These are phyloP conservation scores for Penicillium maclennaniae DNA, from an alignment of 495 filamentous ascomycete genomes.

Conservation along the genomic window DNA sequence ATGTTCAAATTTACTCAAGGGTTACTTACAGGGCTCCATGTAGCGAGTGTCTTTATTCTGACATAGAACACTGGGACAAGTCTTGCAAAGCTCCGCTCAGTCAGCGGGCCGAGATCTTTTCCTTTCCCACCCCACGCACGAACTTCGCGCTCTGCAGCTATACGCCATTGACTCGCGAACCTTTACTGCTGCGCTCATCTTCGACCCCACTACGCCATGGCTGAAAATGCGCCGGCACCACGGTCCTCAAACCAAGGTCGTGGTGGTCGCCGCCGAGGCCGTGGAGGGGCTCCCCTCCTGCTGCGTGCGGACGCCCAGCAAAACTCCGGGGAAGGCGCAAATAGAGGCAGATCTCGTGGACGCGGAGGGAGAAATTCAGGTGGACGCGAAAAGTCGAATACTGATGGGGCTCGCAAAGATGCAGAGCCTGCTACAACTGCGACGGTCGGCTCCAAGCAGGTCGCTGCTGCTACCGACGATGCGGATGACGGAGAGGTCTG, in stretches of 20 bases:
- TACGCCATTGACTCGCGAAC: slow-evolving; percentile 8
- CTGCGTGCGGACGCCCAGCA: slow-evolving; percentile 22
- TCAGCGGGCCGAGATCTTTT: slow-evolving; percentile 26
- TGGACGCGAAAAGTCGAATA: slow-evolving; percentile 27
- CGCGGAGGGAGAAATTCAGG: slow-evolving; percentile 29
- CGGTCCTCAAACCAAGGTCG: slow-evolving; percentile 31
- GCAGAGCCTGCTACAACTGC: slow-evolving; percentile 2
- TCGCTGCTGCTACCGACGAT: slow-evolving; percentile 38
- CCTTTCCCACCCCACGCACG: slow-evolving; percentile 17
- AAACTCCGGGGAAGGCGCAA: slow-evolving; percentile 20
- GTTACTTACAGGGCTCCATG: too few species aligned
- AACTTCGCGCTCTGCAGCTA: slow-evolving; percentile 13
- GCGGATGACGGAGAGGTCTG: slow-evolving; percentile 76
- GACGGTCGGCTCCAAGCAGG: slow-evolving; percentile 17
- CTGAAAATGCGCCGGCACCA: slow-evolving; percentile 30
- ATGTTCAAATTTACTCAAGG: background rate
- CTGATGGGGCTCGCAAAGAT: slow-evolving; percentile 15
- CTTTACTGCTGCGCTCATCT: background rate
- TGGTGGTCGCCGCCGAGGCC: slow-evolving; percentile 42
- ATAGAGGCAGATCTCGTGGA: slow-evolving; percentile 30
- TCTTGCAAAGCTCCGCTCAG: slow-evolving; percentile 14
- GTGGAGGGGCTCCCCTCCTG: slow-evolving; percentile 32
- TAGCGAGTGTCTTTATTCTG: background rate
- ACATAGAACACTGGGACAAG: background rate
- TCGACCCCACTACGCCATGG: slow-evolving; percentile 25